Evolutionary conservation across 2,329 filamentous ascomycete genomes (phyloP).

Genomic region (Epicoccum sorghinum): DNA sequence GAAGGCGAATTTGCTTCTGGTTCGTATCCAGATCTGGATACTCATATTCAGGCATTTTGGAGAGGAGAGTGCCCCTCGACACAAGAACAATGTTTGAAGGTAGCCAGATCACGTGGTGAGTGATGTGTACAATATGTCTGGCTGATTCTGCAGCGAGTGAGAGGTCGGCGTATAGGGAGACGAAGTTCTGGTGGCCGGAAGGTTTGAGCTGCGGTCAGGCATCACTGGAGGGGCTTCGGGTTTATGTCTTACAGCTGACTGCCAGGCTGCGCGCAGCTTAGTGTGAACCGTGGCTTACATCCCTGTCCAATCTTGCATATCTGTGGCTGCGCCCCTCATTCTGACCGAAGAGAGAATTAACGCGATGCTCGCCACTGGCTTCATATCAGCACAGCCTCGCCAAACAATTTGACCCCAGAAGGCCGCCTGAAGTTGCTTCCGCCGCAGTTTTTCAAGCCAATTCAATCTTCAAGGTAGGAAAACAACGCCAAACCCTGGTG

Average conservation of each 20-base stretch:
- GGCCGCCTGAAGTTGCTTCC: no score
- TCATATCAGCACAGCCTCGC: neutral
- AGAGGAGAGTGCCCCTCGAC: neutral
- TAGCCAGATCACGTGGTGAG: no score
- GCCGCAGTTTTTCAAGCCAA: no score
- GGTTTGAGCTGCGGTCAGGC: neutral
- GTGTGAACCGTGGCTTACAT: neutral
- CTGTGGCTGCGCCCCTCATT: neutral
- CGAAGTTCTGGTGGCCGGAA: no score
- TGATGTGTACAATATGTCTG: neutral
- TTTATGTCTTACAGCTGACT: slow-evolving; percentile 1
- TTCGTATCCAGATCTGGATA: neutral
- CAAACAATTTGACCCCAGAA: no score
- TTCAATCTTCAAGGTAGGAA: no score
- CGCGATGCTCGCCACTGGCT: neutral
- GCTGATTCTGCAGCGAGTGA: neutral
- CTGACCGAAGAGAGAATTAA: neutral
- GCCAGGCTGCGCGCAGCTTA: neutral
- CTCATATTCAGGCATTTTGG: neutral
- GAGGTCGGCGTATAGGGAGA: neutral
- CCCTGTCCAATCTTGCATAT: slow-evolving; percentile 1
- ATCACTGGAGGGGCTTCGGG: neutral
- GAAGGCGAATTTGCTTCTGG: neutral
- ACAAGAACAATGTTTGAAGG: no score
- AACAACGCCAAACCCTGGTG: no score